These are phyloP conservation scores for Eucalyptus erythrocorys DNA, from an alignment of 345 rosid species.

Conservation along the genomic window DNA sequence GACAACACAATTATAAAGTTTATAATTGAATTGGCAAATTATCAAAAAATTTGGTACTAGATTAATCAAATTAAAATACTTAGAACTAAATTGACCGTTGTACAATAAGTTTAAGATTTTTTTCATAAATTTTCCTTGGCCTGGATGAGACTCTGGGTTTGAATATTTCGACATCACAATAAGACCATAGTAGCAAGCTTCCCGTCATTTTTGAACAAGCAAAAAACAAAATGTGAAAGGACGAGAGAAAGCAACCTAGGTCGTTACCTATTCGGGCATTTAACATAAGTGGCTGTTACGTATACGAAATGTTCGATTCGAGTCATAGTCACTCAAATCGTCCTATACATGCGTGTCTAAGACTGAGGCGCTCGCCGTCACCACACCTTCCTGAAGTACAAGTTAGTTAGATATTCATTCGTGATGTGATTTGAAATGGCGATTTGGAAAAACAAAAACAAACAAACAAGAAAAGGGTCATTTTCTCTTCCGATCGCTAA, in stretches of 20 bases:
- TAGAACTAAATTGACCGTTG: fast-evolving
- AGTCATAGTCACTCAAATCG: not conserved
- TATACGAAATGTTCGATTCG: not conserved
- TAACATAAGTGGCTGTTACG: not conserved
- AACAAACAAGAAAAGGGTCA: not conserved
- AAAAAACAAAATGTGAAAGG: not conserved
- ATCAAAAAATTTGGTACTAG: fast-evolving
- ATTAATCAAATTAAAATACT: too few species aligned
- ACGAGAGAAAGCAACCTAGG: too few species aligned
- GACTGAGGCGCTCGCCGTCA: not conserved
- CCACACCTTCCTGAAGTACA: not conserved
- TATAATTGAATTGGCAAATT: too few species aligned
- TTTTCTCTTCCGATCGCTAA: not conserved
- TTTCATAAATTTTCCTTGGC: too few species aligned
- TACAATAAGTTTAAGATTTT: too few species aligned
- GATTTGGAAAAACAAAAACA: not conserved
- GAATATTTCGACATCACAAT: fast-evolving
- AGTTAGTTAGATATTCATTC: not conserved
- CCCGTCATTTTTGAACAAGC: not conserved
- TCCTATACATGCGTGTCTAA: not conserved
- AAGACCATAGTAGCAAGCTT: not conserved
- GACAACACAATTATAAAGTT: too few species aligned
- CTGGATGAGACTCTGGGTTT: not conserved
- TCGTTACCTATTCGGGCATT: fast-evolving
- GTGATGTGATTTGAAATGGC: not conserved